A percentile compares a stretch with the other conserved stretches of the same genome.
phyloP scores from a whole-genome alignment of 495 filamentous ascomycete species.

The Penicillium crystallinum region DNA sequence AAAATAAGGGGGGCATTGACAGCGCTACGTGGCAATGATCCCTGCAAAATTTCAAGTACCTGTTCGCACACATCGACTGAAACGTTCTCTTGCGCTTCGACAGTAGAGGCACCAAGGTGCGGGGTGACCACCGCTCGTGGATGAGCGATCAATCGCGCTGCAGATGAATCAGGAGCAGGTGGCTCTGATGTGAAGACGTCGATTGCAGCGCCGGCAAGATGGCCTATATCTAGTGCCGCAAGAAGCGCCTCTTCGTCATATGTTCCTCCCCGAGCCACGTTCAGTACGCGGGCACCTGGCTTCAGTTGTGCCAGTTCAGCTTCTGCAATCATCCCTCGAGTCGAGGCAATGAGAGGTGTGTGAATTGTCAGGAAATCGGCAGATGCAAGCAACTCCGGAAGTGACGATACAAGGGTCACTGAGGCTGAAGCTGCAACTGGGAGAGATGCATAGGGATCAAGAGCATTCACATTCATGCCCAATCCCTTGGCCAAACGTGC shows the following conservation, averaged over 20 bases:
- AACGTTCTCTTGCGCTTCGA: conserved; percentile 76
- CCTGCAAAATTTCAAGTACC: conserved; percentile 60
- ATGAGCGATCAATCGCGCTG: conserved; percentile 53
- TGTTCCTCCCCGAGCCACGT: conserved; percentile 69
- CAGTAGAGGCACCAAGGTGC: conserved; percentile 66
- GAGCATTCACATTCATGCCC: conserved; percentile 60
- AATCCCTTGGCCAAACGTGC: conserved; percentile 63
- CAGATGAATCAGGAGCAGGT: conserved; percentile 43
- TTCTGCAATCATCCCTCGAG: conserved; percentile 58
- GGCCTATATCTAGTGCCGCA: conserved; percentile 58
- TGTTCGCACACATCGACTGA: conserved; percentile 69
- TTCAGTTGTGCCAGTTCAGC: conserved; percentile 65
- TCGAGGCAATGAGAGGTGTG: conserved; percentile 66
- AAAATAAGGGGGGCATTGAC: conserved; percentile 71
- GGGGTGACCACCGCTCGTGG: conserved; percentile 63
- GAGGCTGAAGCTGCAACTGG: conserved; percentile 53
- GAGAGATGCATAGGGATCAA: conserved; percentile 63
- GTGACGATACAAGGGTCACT: conserved; percentile 48
- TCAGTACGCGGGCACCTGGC: conserved; percentile 56
- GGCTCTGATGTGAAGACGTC: conserved; percentile 75
- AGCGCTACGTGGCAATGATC: conserved; percentile 60
- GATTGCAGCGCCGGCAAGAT: conserved; percentile 65
- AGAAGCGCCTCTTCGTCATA: conserved; percentile 68
- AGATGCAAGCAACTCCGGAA: conserved; percentile 51
- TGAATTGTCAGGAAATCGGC: conserved; percentile 73